These are phyloP conservation scores for Linderniella brevidens DNA, from an alignment of 257 asterid species.

Conservation along the genomic window DNA sequence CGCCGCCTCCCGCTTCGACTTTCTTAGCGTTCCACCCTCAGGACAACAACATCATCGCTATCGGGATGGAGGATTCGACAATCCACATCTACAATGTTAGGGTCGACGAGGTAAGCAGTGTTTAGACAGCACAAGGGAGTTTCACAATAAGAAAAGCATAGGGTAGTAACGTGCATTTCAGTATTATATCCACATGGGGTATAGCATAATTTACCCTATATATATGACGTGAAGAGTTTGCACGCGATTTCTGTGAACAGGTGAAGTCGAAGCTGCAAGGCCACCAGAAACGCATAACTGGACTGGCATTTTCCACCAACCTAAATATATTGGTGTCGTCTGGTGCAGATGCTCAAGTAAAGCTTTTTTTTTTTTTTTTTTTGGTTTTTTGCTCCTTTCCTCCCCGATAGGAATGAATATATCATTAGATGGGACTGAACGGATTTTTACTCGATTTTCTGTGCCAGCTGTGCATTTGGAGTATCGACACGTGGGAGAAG, in stretches of 20 bases:
- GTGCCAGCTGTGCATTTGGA: conserved; percentile 67
- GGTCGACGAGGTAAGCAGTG: conserved; percentile 76
- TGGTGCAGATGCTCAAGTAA: conserved; percentile 94
- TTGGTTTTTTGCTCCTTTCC: neutral
- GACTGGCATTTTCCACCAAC: conserved; percentile 78
- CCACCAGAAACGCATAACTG: conserved; percentile 84
- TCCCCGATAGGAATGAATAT: too few species aligned
- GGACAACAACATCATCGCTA: conserved; percentile 89
- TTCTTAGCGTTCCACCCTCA: conserved; percentile 90
- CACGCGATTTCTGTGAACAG: conserved; percentile 15
- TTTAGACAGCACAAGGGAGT: conserved; percentile 6
- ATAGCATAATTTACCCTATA: too few species aligned
- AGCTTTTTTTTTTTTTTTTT: too few species aligned
- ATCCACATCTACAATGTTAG: conserved; percentile 90
- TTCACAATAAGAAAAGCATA: neutral
- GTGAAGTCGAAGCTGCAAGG: conserved; percentile 75
- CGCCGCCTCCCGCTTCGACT: conserved; percentile 93
- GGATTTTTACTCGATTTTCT: neutral
- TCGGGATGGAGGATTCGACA: conserved; percentile 98
- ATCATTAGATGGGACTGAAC: too few species aligned
- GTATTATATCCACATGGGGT: too few species aligned
- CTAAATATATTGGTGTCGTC: conserved; percentile 82
- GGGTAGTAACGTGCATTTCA: too few species aligned
- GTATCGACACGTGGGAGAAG: conserved; percentile 89
- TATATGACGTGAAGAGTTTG: neutral